Evolutionary conservation across 2,329 filamentous ascomycete species (phyloP), one percentile per base, ranked within the genome.

Genomic region (Chaetomium strumarium): DNA sequence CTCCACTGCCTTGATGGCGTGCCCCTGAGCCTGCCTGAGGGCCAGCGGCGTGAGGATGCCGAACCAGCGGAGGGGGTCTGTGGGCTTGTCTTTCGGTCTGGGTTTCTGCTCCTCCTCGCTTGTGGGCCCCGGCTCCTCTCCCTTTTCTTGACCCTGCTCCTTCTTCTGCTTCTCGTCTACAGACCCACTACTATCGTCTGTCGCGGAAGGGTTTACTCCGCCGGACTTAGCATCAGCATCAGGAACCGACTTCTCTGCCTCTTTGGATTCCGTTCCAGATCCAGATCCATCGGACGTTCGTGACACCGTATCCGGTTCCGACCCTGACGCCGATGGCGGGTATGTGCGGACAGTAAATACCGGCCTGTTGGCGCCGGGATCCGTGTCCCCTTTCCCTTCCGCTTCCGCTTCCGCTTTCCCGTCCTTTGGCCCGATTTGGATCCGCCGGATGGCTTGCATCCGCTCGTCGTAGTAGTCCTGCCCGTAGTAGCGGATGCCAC

Each of bases 381-480:
- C 17, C 8, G 5, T 19, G 20, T 12, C 16, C 41, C 31, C 40
- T 33, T 20, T 10, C 16, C 5, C 16, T 13, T 11, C 11, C n/a
- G 17, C 42, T 16, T 24, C 11, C 24, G 33, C 14, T 16, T 10
- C 4, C 30, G 3, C 43, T 41, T n/a, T 17, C 19, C 24, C 24
- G 16, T 14, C 20, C 19, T 17, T 42, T n/a, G 20, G 8, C 36
- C 4, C 11, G 31, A 71, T 62, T 51, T 64, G 63, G 30, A 84
- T 60, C 49, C 68, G 67, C 48, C 78, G 70, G 19, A 67, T 68
- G 3, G 85, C 84, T 64, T 82, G 81, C 82, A 89, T 88, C 43
- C 87, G 78, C 58, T 82, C 78, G 66, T 91, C 86, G 64, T 88
- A 92, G 63, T 80, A 78, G 61, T 88, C 84, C 57, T 74, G 77